Evolutionary conservation across 1,284 basidiomycete species (phyloP).

Genomic region (Trichosporon asahii): DNA sequence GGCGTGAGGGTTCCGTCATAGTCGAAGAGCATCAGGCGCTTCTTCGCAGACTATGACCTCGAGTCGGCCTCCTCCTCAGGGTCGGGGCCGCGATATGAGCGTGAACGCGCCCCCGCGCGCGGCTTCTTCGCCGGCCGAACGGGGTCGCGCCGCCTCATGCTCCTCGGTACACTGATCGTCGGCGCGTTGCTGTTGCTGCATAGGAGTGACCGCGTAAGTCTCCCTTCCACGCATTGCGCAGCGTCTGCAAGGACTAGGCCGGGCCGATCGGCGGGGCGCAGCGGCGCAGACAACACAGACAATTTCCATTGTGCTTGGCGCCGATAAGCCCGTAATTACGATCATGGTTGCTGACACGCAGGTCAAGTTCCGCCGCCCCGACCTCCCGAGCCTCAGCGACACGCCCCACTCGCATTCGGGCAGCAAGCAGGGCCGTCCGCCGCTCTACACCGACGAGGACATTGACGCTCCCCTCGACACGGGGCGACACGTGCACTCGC

Average conservation of each 20-base stretch:
- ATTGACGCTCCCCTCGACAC: background rate
- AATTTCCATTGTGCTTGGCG: background rate
- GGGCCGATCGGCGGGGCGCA: background rate
- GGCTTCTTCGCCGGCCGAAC: background rate
- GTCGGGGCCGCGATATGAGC: background rate
- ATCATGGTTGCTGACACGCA: background rate
- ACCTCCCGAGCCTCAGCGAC: background rate
- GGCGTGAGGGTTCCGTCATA: conserved; percentile 97
- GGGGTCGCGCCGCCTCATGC: background rate
- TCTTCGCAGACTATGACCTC: conserved; percentile 57
- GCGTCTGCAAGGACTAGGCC: background rate
- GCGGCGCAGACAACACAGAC: no score
- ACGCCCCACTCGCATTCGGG: background rate
- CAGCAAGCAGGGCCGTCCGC: background rate
- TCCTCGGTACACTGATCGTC: background rate
- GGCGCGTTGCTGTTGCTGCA: background rate
- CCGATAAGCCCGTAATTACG: background rate
- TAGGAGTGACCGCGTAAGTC: background rate
- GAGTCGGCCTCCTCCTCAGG: background rate
- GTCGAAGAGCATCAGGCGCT: conserved; percentile 90
- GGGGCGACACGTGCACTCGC: conserved; percentile 14
- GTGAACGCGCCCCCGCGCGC: background rate
- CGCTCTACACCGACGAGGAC: background rate
- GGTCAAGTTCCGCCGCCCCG: background rate
- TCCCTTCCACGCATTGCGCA: background rate